Evolutionary conservation across 352 stramenopile species (phyloP), one percentile per base, ranked within the genome.

Genomic region (Globisporangium cystogenes): DNA sequence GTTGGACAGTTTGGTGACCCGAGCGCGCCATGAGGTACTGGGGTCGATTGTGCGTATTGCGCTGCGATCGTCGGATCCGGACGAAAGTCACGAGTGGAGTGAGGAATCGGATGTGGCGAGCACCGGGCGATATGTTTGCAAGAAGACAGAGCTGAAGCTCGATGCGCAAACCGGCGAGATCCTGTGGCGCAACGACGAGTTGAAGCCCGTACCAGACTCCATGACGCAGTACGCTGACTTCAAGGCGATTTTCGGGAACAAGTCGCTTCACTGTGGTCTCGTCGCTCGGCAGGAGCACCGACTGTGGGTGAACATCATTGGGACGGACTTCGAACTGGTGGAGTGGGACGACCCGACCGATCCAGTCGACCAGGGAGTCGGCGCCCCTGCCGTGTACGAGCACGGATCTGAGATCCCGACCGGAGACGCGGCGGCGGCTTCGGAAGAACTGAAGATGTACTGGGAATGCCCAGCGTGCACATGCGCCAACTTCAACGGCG

Each of bases 221-320:
- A 96, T 96, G 87, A 91, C 85, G 1, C 87, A 96, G 53, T 93
- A 86, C 48, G 72, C 70, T 16, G 87, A 96, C 47, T 96, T 93
- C 51, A 87, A 86, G 56, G 65, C 66, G 16, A 75, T 93, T 54
- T 95, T 95, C 60, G 85, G 85, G 4, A 90, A 81, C 50, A 84
- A 87, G 48, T 87, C 85, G 21, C 75, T 94, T 49, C 87, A 96
- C 37, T 96, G 87, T 42, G 87, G 87, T 10, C 76, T 96, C 41
- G 85, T 96, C 29, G 70, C 80, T 11, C 75, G 80, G 11, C 82
- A 96, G 51, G 81, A 93, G 20, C 84, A 96, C 63, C 82, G 87
- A 0, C 37, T 91, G 7, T 96, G 87, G 87, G 79, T 96, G 24
- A 94, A 93, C 51, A 86, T 96, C 59, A 82, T 96, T 15, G 82